Percentiles rank a stretch among this genome's conserved stretches.
These are phyloP conservation scores for Alnus glutinosa DNA, from an alignment of 306 rosid species.

Conservation along the genomic window DNA sequence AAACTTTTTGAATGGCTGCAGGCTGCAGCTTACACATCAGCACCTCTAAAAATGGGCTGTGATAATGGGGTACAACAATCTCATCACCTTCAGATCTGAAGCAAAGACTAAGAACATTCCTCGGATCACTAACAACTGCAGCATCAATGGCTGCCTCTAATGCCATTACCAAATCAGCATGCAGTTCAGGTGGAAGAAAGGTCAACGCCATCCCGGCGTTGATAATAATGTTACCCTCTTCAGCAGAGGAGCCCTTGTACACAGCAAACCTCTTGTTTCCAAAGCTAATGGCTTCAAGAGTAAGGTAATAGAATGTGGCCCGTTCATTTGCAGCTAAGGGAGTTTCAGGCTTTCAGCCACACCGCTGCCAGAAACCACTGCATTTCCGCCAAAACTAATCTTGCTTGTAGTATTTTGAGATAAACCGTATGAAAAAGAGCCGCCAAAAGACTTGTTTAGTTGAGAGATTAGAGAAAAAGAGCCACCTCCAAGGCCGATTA, in stretches of 20 bases:
- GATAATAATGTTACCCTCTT: conserved; percentile 47
- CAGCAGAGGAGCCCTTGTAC: not conserved
- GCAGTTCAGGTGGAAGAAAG: conserved; percentile 24
- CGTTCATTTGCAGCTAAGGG: conserved; percentile 24
- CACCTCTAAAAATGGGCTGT: conserved; percentile 57
- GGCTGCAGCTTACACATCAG: conserved; percentile 32
- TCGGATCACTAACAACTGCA: conserved; percentile 40
- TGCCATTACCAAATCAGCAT: conserved; percentile 26
- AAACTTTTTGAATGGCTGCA: conserved; percentile 40
- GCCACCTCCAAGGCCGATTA: conserved; percentile 60
- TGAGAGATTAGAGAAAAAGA: conserved; percentile 57
- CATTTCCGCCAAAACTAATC: conserved; percentile 51
- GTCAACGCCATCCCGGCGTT: conserved; percentile 60
- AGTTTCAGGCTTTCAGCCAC: conserved; percentile 38
- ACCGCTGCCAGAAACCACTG: conserved; percentile 19
- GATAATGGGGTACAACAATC: conserved; percentile 37
- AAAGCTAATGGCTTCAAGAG: conserved; percentile 51
- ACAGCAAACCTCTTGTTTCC: conserved; percentile 36
- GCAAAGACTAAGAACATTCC: conserved; percentile 33
- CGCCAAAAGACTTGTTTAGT: conserved; percentile 18
- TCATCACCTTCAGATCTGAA: conserved; percentile 2
- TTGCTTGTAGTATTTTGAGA: conserved; percentile 26
- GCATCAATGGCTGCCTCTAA: conserved; percentile 27
- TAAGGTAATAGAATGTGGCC: conserved; percentile 30
- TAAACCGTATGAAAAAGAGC: conserved; percentile 60